phyloP scores from a whole-genome alignment of 176 grass and related monocot species.

The Rhynchospora breviuscula region DNA sequence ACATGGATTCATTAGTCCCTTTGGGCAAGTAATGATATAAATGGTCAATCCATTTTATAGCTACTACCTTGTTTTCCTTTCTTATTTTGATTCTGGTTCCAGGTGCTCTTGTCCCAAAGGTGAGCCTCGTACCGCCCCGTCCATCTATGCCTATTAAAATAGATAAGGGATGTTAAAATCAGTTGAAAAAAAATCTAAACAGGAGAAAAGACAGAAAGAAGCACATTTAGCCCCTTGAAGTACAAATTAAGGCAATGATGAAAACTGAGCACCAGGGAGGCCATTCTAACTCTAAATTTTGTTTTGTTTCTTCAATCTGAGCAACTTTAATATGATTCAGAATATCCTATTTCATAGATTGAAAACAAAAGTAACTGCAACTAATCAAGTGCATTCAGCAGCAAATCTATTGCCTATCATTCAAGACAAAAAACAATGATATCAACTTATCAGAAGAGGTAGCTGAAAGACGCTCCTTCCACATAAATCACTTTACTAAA shows the following conservation, averaged over 20 bases:
- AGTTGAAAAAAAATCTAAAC: conserved; percentile 1
- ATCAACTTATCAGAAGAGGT: neutral
- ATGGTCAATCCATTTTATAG: conserved; percentile 27
- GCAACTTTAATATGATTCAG: neutral
- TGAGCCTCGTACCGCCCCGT: conserved; percentile 98
- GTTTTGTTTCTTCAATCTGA: neutral
- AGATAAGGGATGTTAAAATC: conserved; percentile 13
- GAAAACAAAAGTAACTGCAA: neutral
- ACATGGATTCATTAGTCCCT: neutral
- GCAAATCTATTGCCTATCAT: neutral
- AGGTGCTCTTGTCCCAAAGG: conserved; percentile 99
- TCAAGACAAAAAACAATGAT: neutral
- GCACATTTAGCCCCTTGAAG: neutral
- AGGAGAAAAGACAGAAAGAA: neutral
- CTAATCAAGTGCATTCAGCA: neutral
- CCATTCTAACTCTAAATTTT: neutral
- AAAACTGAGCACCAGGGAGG: neutral
- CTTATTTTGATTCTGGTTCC: conserved; percentile 99
- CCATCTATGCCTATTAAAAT: conserved; percentile 88
- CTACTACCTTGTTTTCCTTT: conserved; percentile 95
- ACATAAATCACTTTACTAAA: neutral
- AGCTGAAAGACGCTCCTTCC: neutral
- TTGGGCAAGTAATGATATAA: neutral
- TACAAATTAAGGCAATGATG: neutral
- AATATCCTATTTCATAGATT: neutral